Conservation (phyloP, 345 rosid species). For the Ceriops zippeliana region DNA sequence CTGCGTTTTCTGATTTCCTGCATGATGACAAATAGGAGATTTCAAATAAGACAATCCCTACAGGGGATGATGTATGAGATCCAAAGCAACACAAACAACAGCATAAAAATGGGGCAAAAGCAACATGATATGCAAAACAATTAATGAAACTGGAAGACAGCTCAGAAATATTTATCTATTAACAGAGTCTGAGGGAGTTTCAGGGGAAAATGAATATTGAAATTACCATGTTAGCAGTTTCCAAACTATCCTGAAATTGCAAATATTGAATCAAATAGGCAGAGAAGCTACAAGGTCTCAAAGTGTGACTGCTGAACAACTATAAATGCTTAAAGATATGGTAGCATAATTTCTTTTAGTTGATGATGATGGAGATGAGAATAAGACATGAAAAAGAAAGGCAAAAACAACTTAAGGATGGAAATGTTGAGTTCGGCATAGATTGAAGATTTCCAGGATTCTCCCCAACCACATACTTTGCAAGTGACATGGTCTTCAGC, state of each 20-base stretch:
- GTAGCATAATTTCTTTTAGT: neutral
- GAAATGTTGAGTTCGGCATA: neutral
- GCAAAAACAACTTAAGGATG: neutral
- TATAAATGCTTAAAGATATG: neutral
- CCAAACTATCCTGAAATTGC: neutral
- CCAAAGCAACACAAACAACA: neutral
- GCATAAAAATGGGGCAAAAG: neutral
- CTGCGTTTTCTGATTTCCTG: constrained; percentile 83
- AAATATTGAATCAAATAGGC: neutral
- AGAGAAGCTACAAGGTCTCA: neutral
- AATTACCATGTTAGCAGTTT: neutral
- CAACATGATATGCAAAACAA: neutral
- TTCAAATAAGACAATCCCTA: constrained; percentile 4
- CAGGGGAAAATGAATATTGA: neutral
- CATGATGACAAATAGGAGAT: constrained; percentile 11
- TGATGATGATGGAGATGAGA: neutral
- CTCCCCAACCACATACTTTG: neutral
- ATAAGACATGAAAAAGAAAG: no score
- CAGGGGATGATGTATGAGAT: neutral
- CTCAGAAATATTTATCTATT: neutral
- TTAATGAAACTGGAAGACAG: neutral
- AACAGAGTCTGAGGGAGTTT: neutral
- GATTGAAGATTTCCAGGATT: neutral
- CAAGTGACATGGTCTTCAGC: neutral
- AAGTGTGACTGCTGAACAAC: neutral